These are phyloP conservation scores for Kalaharituber pfeilii DNA, from an alignment of 2,329 filamentous ascomycete species.

Conservation along the genomic window DNA sequence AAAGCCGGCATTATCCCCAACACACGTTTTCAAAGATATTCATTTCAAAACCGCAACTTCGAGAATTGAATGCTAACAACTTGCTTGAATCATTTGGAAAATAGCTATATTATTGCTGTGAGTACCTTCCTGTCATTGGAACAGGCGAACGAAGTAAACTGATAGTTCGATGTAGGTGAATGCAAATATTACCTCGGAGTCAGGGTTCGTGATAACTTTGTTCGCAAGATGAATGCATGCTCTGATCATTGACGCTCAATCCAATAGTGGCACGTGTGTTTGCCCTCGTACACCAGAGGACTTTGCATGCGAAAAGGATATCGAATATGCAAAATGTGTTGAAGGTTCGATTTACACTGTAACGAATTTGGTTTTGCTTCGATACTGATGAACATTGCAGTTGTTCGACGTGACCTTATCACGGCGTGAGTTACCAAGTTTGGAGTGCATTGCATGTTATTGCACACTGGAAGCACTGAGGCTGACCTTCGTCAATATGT, in stretches of 20 bases:
- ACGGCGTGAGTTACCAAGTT: slow-evolving; percentile 36
- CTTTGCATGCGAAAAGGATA: slow-evolving; percentile 37
- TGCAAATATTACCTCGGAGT: slow-evolving; percentile 40
- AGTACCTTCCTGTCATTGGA: slow-evolving; percentile 27
- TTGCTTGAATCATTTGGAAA: slow-evolving; percentile 1
- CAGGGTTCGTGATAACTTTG: background rate
- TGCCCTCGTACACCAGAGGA: slow-evolving; percentile 40
- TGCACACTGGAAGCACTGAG: background rate
- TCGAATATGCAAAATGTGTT: slow-evolving; percentile 46
- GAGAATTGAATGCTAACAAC: slow-evolving; percentile 1
- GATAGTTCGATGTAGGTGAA: slow-evolving; percentile 33
- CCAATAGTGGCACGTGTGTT: slow-evolving; percentile 57
- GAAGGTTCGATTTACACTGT: slow-evolving; percentile 19
- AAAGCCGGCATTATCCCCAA: no score
- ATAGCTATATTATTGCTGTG: slow-evolving; percentile 36
- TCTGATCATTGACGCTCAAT: background rate
- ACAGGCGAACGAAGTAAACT: background rate
- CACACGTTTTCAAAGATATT: no score
- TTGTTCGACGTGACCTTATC: slow-evolving; percentile 59
- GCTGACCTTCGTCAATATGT: background rate
- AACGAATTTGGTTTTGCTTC: background rate
- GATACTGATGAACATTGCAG: slow-evolving; percentile 17
- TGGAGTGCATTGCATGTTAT: no score
- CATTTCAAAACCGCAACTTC: slow-evolving; percentile 10
- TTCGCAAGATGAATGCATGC: background rate